Conservation (phyloP, 2,329 filamentous ascomycete species). For the Botrytis cinerea region DNA sequence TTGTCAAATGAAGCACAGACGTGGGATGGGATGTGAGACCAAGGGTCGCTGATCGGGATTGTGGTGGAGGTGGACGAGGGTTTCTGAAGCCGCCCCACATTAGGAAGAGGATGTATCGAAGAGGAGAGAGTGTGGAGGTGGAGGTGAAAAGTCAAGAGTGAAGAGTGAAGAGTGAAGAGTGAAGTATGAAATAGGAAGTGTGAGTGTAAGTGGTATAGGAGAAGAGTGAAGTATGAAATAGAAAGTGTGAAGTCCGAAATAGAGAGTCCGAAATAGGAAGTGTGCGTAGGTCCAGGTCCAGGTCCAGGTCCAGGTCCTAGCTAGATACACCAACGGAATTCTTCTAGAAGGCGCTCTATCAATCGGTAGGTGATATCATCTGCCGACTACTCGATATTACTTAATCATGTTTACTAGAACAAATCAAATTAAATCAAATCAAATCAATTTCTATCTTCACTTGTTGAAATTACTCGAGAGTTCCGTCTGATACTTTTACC, state of each 20-base stretch:
- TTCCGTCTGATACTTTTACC: background rate
- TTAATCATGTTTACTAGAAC: background rate
- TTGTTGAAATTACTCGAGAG: too few species aligned
- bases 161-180: background rate
- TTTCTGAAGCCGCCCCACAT: background rate
- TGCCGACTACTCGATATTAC: background rate
- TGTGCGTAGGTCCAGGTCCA: too few species aligned
- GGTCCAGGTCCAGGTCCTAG: background rate
- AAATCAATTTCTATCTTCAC: background rate
- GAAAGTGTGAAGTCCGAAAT: too few species aligned
- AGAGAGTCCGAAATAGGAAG: background rate
- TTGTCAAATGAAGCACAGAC: conserved; percentile 4
- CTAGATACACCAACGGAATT: background rate
- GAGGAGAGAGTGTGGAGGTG: background rate
- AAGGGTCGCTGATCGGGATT: background rate
- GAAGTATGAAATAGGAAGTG: background rate
- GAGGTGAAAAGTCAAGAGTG: background rate
- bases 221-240: background rate
- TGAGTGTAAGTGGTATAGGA: too few species aligned
- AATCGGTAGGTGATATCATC: too few species aligned
- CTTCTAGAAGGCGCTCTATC: background rate
- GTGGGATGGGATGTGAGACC: background rate
- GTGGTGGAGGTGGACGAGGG: background rate
- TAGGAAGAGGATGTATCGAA: background rate
- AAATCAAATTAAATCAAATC: background rate